These are phyloP conservation scores for Mycotypha africana DNA, from an alignment of 371 early-diverging fungal species.

Conservation along the genomic window DNA sequence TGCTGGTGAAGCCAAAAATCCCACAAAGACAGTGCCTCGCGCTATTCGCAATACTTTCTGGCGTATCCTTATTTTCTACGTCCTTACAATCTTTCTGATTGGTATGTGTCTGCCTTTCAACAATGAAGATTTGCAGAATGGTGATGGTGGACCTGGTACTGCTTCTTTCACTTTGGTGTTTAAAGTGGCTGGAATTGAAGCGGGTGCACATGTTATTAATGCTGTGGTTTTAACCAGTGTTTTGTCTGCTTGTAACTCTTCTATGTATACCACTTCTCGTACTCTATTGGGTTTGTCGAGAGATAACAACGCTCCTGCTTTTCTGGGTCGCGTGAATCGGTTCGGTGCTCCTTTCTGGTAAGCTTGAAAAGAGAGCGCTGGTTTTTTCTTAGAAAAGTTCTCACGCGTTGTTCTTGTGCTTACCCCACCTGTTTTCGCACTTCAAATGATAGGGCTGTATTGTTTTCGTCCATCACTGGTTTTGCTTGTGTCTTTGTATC, in stretches of 20 bases:
- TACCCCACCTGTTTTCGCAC: too few species aligned
- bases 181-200: slow-evolving; percentile 52
- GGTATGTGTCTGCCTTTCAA: slow-evolving; percentile 55
- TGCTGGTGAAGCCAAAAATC: slow-evolving; percentile 60
- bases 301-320: slow-evolving; percentile 58
- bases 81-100: slow-evolving; percentile 61
- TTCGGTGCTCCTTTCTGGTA: slow-evolving; percentile 53
- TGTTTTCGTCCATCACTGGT: slow-evolving; percentile 49
- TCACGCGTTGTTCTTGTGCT: background rate
- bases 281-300: slow-evolving; percentile 57
- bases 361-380: background rate
- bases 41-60: slow-evolving; percentile 65
- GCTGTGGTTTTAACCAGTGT: slow-evolving; percentile 67
- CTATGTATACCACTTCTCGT: slow-evolving; percentile 65
- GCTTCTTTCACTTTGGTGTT: slow-evolving; percentile 68
- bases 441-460: slow-evolving; percentile 39
- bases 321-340: slow-evolving; percentile 39
- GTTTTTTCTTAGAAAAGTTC: too few species aligned
- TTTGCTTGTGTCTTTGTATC: slow-evolving; percentile 50
- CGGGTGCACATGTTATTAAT: slow-evolving; percentile 64
- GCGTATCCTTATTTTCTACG: slow-evolving; percentile 70
- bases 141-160: slow-evolving; percentile 28
- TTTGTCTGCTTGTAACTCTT: slow-evolving; percentile 69
- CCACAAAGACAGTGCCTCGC: slow-evolving; percentile 60
- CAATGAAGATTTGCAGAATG: slow-evolving; percentile 41